Evolutionary conservation across 768 basidiomycete genomes (phyloP).

Genomic region (Ephemerocybe angulata): DNA sequence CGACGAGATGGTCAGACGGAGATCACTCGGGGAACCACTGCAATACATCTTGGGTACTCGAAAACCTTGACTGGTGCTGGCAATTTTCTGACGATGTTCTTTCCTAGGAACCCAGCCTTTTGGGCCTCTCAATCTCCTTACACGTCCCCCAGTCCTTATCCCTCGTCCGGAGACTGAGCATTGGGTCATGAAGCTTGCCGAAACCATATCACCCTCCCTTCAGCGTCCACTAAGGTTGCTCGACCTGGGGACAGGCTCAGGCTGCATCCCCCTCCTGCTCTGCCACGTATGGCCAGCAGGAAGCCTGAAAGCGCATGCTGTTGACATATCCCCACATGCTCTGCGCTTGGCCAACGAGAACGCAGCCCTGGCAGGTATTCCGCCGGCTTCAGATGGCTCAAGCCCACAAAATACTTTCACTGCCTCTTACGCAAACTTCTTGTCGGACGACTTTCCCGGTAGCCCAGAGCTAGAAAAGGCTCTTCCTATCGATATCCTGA

Average conservation of each 20-base stretch:
- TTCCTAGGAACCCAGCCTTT: constrained; percentile 77
- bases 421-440: constrained; percentile 37
- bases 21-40: constrained; percentile 71
- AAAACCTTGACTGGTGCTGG: background rate
- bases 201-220: constrained; percentile 35
- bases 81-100: constrained; percentile 13
- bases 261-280: constrained; percentile 87
- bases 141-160: constrained; percentile 80
- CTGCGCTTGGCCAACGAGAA: constrained; percentile 48
- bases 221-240: constrained; percentile 47
- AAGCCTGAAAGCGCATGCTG: constrained; percentile 50
- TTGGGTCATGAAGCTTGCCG: constrained; percentile 64
- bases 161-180: constrained; percentile 94
- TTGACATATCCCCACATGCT: constrained; percentile 69
- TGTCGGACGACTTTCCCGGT: constrained; percentile 42
- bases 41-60: constrained; percentile 87
- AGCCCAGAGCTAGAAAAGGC: constrained; percentile 17
- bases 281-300: constrained; percentile 60
- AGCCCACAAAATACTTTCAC: constrained; percentile 37
- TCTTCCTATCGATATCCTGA: constrained; percentile 69
- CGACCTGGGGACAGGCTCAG: constrained; percentile 92
- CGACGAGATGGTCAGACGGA: constrained; percentile 50
- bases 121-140: constrained; percentile 72
- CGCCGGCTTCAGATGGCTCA: constrained; percentile 21
- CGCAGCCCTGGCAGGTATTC: constrained; percentile 38